Percentiles rank a stretch among this genome's conserved stretches.
Conservation (phyloP, 1,139 yeast genomes). For the Magnusiomyces fungicola region DNA sequence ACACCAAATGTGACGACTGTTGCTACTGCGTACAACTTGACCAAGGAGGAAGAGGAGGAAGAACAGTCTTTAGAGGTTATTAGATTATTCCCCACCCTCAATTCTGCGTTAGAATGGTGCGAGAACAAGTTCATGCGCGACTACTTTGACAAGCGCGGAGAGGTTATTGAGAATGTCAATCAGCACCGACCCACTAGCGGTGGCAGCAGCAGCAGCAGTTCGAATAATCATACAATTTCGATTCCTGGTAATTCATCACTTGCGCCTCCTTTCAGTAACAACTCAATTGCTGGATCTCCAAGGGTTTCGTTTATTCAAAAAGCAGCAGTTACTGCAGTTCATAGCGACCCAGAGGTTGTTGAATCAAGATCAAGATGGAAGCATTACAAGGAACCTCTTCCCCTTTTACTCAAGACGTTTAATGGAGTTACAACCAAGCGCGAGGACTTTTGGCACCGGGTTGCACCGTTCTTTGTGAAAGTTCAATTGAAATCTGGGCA, state of each 20-base stretch:
- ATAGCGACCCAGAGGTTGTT: constrained; percentile 28
- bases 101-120: constrained; percentile 93
- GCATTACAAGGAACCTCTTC: constrained; percentile 50
- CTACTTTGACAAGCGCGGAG: constrained; percentile 42
- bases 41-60: constrained; percentile 8
- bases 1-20: neutral
- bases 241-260: neutral
- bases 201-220: constrained; percentile 4
- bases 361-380: constrained; percentile 24
- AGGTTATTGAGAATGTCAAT: constrained; percentile 19
- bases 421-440: constrained; percentile 57
- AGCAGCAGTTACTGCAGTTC: constrained; percentile 53
- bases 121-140: constrained; percentile 80
- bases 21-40: neutral
- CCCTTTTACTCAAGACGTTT: constrained; percentile 61
- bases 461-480: constrained; percentile 47
- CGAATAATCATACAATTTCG: neutral
- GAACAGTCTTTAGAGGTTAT: constrained; percentile 31
- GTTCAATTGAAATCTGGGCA: constrained; percentile 45
- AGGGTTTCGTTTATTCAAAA: constrained; percentile 52
- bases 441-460: constrained; percentile 56
- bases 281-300: constrained; percentile 44
- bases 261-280: neutral
- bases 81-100: constrained; percentile 64
- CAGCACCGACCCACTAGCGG: neutral